Conservation (phyloP, 148 eudicot genomes). For the Rhododendron mucronatum region DNA sequence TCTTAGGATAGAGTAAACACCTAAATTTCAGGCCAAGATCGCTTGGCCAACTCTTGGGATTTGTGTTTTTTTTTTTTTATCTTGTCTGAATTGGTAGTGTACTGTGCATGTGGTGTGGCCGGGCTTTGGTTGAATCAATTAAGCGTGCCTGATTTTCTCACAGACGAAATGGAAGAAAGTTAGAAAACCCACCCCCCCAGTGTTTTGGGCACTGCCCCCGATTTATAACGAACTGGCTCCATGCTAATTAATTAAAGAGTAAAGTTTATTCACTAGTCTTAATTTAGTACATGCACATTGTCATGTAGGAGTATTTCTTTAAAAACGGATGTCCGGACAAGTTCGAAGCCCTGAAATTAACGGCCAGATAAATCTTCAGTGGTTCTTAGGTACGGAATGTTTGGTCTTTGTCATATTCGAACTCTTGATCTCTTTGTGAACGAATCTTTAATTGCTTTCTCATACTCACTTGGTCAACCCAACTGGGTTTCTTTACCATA, state of each 20-base stretch:
- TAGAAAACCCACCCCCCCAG: not conserved
- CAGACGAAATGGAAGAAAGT: not conserved
- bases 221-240: not conserved
- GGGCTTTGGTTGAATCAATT: not conserved
- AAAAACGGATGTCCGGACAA: too few species aligned
- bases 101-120: conserved; percentile 4
- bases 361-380: not conserved
- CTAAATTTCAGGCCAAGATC: too few species aligned
- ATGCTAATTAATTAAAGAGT: not conserved
- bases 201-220: not conserved
- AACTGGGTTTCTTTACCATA: too few species aligned
- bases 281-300: not conserved
- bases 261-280: not conserved
- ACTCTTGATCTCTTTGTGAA: too few species aligned
- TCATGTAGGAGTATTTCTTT: not conserved
- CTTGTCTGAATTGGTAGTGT: not conserved
- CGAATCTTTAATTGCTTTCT: too few species aligned
- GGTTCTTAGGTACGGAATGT: fast-evolving
- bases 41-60: too few species aligned
- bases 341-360: not conserved
- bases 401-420: too few species aligned
- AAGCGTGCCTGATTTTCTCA: conserved; percentile 6
- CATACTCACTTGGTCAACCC: too few species aligned
- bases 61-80: not conserved
- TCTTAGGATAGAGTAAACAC: too few species aligned